Evolutionary conservation across 2,329 filamentous ascomycete genomes (phyloP).

Genomic region (Ustulina deusta): DNA sequence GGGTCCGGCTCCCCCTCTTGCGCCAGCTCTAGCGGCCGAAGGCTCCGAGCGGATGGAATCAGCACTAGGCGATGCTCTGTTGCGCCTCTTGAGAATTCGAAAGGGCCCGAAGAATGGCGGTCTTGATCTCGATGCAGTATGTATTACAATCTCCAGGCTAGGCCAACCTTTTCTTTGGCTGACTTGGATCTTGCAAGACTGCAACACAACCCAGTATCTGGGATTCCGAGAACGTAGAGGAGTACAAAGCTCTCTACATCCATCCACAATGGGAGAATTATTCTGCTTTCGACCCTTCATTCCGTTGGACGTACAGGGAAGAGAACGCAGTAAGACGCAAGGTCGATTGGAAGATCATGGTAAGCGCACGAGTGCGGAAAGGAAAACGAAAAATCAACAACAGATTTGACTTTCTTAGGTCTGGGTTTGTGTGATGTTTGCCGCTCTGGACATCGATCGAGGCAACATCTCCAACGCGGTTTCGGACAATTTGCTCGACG

Average conservation of each 20-base stretch:
- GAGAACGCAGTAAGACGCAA: conserved; percentile 52
- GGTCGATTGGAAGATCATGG: conserved; percentile 56
- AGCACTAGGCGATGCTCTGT: conserved; percentile 50
- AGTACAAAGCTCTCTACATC: conserved; percentile 53
- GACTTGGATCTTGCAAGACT: conserved; percentile 44
- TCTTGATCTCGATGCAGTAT: conserved; percentile 50
- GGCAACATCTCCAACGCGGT: conserved; percentile 50
- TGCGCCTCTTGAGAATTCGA: conserved; percentile 52
- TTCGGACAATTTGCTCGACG: conserved; percentile 52
- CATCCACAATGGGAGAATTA: conserved; percentile 55
- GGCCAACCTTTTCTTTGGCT: conserved; percentile 22
- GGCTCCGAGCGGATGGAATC: conserved; percentile 50
- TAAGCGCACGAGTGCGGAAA: conserved; percentile 34
- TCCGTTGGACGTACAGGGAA: conserved; percentile 54
- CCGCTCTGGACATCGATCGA: conserved; percentile 43
- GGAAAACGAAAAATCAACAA: conserved; percentile 6
- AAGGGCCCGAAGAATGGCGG: conserved; percentile 47
- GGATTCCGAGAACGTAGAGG: conserved; percentile 53
- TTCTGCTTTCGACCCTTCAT: conserved; percentile 51
- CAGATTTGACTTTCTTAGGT: conserved; percentile 41
- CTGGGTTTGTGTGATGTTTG: conserved; percentile 49
- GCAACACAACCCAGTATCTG: conserved; percentile 55
- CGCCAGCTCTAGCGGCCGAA: conserved; percentile 45
- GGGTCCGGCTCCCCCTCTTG: conserved; percentile 28
- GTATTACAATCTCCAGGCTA: conserved; percentile 10